Conservation (phyloP, 164 flowering plant genomes). For the Stephania japonica region DNA sequence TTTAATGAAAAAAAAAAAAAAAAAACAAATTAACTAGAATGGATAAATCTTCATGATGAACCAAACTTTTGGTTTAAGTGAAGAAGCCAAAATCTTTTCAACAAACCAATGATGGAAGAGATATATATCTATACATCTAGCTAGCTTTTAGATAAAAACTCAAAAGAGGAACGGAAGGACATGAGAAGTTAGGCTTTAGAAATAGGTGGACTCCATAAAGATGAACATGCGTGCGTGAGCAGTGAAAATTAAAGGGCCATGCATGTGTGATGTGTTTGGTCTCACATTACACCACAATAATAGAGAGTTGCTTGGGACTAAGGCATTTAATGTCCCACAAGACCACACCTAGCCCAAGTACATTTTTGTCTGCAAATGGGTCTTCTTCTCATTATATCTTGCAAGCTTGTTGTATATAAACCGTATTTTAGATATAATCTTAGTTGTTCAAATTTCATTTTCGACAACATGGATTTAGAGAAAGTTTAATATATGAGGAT, state of each 20-base stretch:
- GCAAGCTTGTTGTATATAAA: background rate
- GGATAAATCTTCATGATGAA: background rate
- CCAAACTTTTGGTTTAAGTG: background rate
- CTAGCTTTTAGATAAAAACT: background rate
- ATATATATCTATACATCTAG: too few species aligned
- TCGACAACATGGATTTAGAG: background rate
- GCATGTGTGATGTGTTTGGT: background rate
- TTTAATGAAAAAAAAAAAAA: too few species aligned
- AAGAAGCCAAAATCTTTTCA: background rate
- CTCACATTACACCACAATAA: background rate
- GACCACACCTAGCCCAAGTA: background rate
- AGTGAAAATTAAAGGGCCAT: background rate
- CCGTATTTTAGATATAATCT: background rate
- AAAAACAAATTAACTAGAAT: too few species aligned
- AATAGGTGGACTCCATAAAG: background rate
- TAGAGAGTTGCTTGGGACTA: background rate
- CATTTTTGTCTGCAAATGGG: conserved; percentile 1
- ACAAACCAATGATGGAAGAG: background rate
- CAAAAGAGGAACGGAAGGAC: background rate
- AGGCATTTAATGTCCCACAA: background rate
- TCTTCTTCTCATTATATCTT: background rate
- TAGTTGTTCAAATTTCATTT: background rate
- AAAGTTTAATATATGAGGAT: background rate
- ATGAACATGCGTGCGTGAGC: background rate
- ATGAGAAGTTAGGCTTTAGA: background rate